A percentile compares a stretch with the other conserved stretches of the same genome.
Conservation (phyloP, 768 basidiomycete genomes). For the Clathrus columnatus region DNA sequence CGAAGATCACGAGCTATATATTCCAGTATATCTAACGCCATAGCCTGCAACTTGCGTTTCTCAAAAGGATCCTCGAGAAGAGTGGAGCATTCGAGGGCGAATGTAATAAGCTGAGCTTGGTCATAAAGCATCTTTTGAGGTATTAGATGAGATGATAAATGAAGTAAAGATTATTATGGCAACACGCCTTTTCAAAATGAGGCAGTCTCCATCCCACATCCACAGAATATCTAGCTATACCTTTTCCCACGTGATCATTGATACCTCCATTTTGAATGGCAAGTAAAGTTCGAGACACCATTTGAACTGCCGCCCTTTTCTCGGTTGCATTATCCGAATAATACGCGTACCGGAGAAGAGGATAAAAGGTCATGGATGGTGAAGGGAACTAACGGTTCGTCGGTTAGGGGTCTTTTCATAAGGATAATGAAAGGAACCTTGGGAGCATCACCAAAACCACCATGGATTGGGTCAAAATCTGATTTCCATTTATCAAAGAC, state of each 20-base stretch:
- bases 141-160: neutral
- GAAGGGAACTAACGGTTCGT: slow-evolving; percentile 4
- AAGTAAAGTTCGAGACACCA: slow-evolving; percentile 19
- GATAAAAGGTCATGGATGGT: slow-evolving; percentile 18
- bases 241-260: slow-evolving; percentile 32
- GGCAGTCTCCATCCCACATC: slow-evolving; percentile 34
- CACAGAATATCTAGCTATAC: slow-evolving; percentile 32
- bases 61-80: slow-evolving; percentile 8
- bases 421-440: slow-evolving; percentile 23
- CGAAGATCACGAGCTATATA: slow-evolving; percentile 27
- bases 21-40: slow-evolving; percentile 26
- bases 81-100: slow-evolving; percentile 17
- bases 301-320: slow-evolving; percentile 9
- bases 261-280: slow-evolving; percentile 27
- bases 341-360: slow-evolving; percentile 17
- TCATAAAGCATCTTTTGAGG: slow-evolving; percentile 26
- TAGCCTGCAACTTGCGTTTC: slow-evolving; percentile 15
- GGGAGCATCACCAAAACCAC: slow-evolving; percentile 31
- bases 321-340: slow-evolving; percentile 2
- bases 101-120: slow-evolving; percentile 27
- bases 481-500: slow-evolving; percentile 8
- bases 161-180: slow-evolving; percentile 14
- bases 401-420: neutral
- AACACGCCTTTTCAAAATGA: slow-evolving; percentile 29
- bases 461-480: slow-evolving; percentile 24